These are phyloP conservation scores for Ceratonia siliqua DNA, from an alignment of 306 rosid genomes.

Conservation along the genomic window DNA sequence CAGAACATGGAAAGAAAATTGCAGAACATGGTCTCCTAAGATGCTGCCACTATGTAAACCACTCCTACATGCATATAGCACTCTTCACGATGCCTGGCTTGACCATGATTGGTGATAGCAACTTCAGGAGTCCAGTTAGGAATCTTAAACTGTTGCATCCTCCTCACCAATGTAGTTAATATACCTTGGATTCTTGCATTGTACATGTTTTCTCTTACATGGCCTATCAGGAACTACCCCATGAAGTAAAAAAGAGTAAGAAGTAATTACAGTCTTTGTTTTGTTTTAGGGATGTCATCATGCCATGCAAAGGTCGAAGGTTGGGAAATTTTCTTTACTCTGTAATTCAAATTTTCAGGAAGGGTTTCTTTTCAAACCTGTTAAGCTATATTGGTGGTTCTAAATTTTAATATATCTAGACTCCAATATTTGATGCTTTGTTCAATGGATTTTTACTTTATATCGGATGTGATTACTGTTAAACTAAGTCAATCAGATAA, in stretches of 20 bases:
- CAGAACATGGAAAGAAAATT: too few relatives aligned
- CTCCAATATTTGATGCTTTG: constrained; percentile 17
- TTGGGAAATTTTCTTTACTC: neutral
- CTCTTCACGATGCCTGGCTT: too few relatives aligned
- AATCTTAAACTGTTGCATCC: too few relatives aligned
- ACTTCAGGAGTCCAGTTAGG: too few relatives aligned
- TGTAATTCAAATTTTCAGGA: neutral
- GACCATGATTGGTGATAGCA: too few relatives aligned
- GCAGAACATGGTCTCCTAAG: too few relatives aligned
- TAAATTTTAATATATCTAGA: neutral
- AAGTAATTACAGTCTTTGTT: constrained; percentile 32
- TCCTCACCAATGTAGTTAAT: too few relatives aligned
- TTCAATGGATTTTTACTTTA: constrained; percentile 7
- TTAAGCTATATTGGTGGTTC: constrained; percentile 12
- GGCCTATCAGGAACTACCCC: constrained; percentile 31
- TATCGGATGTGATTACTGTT: neutral
- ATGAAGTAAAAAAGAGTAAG: constrained; percentile 63
- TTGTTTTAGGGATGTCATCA: neutral
- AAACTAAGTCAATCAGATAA: too few relatives aligned
- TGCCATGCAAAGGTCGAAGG: neutral
- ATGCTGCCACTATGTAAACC: too few relatives aligned
- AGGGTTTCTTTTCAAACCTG: constrained; percentile 4
- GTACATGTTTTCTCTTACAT: too few relatives aligned
- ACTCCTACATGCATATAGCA: too few relatives aligned
- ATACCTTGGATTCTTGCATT: too few relatives aligned